Evolutionary conservation across 768 basidiomycete genomes (phyloP), one percentile per base, ranked within the genome.

Genomic region (Coprinopsis strossmayeri): DNA sequence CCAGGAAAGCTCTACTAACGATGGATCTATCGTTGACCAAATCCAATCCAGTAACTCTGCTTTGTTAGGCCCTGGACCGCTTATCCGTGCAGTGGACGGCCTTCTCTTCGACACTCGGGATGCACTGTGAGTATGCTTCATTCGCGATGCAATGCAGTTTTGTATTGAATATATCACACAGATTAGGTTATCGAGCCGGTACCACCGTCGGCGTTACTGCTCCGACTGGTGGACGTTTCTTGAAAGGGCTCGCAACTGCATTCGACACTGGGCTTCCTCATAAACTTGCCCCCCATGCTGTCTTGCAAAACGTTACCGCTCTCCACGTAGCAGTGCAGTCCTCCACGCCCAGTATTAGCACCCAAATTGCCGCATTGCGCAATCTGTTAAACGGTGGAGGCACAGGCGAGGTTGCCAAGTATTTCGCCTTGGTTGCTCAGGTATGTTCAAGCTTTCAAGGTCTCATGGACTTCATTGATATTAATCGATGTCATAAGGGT

Each of bases 81-180:
- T 70, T 42, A 68, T 72, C 20, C 72, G 72, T 27, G 91, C 86
- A 7, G 75, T 76, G 3, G 90, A 93, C 59, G 90, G 91, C 0
- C 70, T 88, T 26, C 74, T 77, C 50, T 90, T 85, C 57, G 72
- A 71, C 1, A 77, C 81, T 15, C 77, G 82, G 48, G 77, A 85
- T 61, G 77, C 61, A 25, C 55, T 67, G 65, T 71, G 51, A 55
- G 69, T 56, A 10, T n/a, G n/a, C n/a, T n/a, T n/a, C n/a, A n/a
- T n/a, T n/a, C n/a, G n/a, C n/a, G n/a, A n/a, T n/a, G n/a, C n/a
- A n/a, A n/a, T n/a, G n/a, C n/a, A n/a, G n/a, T n/a, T n/a, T n/a
- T n/a, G n/a, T n/a, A n/a, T n/a, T n/a, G n/a, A n/a, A n/a, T n/a
- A n/a, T n/a, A n/a, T n/a, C n/a, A n/a, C n/a, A 10, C 46, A 81